Evolutionary conservation across 805 yeast genomes (phyloP), one percentile per base, ranked within the genome.

Genomic region (Ogataea zsoltii): DNA sequence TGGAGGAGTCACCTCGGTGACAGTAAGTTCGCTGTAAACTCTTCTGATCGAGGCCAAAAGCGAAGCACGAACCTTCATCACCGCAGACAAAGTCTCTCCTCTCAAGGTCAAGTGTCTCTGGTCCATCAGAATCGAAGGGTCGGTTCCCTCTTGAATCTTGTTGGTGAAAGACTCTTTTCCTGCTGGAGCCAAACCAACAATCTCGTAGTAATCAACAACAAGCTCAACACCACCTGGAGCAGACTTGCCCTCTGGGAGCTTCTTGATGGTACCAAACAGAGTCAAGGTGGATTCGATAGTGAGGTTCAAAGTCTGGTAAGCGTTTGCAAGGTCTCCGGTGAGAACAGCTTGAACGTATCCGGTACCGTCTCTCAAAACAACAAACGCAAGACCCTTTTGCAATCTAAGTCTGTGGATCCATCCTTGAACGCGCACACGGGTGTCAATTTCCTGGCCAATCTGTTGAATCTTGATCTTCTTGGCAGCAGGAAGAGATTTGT

Each of bases 151-250:
- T 66, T 86, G 92, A 48, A 94, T 83, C 70, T 85, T 88, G 85
- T 94, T 95, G 62, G 96, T 80, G 77, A 94, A 85, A 4, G 98
- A 82, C 34, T 91, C 98, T 36, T 89, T 96, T 45, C 99, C 99
- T 46, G 91, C 71, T 57, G 99, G 99, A 35, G 99, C 99, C 52
- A 88, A 77, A 42, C 97, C 97, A 48, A 91, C 74, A 45, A 94
- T 74, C 67, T 86, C 84, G 67, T 91, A 94, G 74, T 77, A 94
- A 69, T 94, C 99, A 45, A 83, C 97, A 50, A 77, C 76, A 58
- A 95, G 78, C 72, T 94, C 99, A 53, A 92, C 95, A 50, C 96
- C 96, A 53, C 98, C 98, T 47, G 97, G 97, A 9, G 99, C 99
- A 55, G 85, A 75, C 68, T 94, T 91, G 52, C 99, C 99, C 66